Conservation (phyloP, 2,329 filamentous ascomycete genomes). For the Penicillium paneum region DNA sequence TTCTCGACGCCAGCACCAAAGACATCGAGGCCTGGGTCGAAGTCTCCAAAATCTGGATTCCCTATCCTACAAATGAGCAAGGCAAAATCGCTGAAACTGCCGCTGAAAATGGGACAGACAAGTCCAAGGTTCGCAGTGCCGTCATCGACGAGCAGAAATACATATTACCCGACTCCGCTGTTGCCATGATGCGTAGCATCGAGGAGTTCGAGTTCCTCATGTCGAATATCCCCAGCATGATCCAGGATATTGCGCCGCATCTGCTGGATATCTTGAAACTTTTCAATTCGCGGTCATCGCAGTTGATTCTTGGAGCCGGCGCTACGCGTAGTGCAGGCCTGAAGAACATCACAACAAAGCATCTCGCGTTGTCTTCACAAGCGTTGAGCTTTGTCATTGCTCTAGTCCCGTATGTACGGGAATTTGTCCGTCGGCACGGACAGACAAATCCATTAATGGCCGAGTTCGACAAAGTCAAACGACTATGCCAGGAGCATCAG, state of each 20-base stretch:
- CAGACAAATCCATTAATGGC: slow-evolving; percentile 60
- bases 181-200: slow-evolving; percentile 76
- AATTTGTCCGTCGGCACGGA: slow-evolving; percentile 79
- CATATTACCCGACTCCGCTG: slow-evolving; percentile 78
- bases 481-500: slow-evolving; percentile 83
- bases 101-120: slow-evolving; percentile 42
- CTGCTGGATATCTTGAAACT: slow-evolving; percentile 84
- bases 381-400: slow-evolving; percentile 83
- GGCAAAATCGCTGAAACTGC: slow-evolving; percentile 35
- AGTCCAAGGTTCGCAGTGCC: slow-evolving; percentile 67
- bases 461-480: slow-evolving; percentile 84
- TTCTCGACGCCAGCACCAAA: slow-evolving; percentile 58
- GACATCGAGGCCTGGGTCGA: slow-evolving; percentile 57
- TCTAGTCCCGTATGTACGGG: slow-evolving; percentile 82
- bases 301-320: slow-evolving; percentile 91
- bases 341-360: slow-evolving; percentile 94
- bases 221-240: slow-evolving; percentile 82
- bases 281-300: slow-evolving; percentile 95
- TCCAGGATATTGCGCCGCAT: slow-evolving; percentile 72
- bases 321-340: slow-evolving; percentile 84
- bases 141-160: slow-evolving; percentile 81
- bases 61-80: slow-evolving; percentile 24
- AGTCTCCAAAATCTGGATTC: slow-evolving; percentile 51
- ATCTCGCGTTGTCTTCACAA: slow-evolving; percentile 87
- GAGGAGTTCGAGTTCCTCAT: slow-evolving; percentile 80